Evolutionary conservation across 176 grass and related monocot species (phyloP).

Genomic region (Triticum turgidum): DNA sequence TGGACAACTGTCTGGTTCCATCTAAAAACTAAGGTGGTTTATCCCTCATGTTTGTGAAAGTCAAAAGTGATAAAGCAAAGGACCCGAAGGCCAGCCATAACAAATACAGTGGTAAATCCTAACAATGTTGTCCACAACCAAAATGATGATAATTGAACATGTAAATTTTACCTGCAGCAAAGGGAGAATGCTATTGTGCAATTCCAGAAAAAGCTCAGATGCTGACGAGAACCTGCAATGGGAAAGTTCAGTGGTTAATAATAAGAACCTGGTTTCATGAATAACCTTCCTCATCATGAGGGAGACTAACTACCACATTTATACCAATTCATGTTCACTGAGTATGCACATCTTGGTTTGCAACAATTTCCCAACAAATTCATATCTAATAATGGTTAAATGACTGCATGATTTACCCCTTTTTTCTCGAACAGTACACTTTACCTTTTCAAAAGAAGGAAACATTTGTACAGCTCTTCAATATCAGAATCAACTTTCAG

Average conservation of each 20-base stretch:
- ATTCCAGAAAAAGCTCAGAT: constrained; percentile 49
- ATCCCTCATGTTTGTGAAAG: neutral
- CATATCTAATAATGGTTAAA: constrained; percentile 2
- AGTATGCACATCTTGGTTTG: neutral
- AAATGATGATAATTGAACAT: neutral
- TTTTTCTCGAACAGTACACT: neutral
- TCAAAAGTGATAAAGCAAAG: neutral
- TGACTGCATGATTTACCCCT: constrained; percentile 42
- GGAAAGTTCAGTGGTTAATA: constrained; percentile 12
- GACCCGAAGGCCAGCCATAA: neutral
- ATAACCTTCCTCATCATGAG: neutral
- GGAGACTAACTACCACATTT: neutral
- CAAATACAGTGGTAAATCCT: neutral
- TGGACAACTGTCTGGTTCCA: neutral
- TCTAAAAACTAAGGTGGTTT: neutral
- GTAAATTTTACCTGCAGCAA: constrained; percentile 48
- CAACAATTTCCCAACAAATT: neutral
- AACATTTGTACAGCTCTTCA: constrained; percentile 92
- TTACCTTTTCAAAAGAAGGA: constrained; percentile 89
- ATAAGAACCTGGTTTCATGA: neutral
- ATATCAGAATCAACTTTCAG: constrained; percentile 78
- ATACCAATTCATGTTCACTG: neutral
- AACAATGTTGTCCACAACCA: neutral
- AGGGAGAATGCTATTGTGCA: constrained; percentile 42
- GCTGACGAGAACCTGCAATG: constrained; percentile 38